Evolutionary conservation across 305 asterid genomes (phyloP).

Genomic region (Caryopteris hybrid): DNA sequence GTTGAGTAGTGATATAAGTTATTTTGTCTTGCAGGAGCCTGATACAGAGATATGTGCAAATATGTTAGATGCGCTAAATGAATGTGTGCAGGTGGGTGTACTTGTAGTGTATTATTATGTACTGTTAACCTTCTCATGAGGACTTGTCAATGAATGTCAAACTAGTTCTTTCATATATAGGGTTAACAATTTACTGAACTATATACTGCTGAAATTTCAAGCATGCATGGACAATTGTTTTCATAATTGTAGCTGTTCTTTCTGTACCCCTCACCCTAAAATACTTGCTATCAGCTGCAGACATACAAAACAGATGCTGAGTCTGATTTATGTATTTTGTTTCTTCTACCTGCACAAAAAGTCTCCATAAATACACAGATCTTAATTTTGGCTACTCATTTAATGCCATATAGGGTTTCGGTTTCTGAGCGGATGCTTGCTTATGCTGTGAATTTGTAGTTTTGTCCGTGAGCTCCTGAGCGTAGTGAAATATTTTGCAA

Average conservation of each 20-base stretch:
- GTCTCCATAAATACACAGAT: neutral
- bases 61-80: conserved; percentile 84
- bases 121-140: neutral
- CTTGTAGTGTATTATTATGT: neutral
- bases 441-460: neutral
- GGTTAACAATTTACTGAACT: neutral
- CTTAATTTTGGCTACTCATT: neutral
- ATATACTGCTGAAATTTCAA: neutral
- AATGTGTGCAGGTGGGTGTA: conserved; percentile 75
- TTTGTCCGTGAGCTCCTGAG: neutral
- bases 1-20: conserved; percentile 19
- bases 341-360: neutral
- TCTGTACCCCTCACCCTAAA: neutral
- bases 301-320: neutral
- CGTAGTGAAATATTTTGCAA: neutral
- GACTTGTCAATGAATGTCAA: neutral
- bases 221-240: neutral
- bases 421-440: neutral
- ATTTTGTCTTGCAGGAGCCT: conserved; percentile 61
- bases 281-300: neutral
- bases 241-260: neutral
- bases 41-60: conserved; percentile 82
- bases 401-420: neutral
- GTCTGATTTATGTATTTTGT: neutral
- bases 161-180: neutral